Evolutionary conservation across 257 asterid genomes (phyloP).

Genomic region (Plantago elongata): DNA sequence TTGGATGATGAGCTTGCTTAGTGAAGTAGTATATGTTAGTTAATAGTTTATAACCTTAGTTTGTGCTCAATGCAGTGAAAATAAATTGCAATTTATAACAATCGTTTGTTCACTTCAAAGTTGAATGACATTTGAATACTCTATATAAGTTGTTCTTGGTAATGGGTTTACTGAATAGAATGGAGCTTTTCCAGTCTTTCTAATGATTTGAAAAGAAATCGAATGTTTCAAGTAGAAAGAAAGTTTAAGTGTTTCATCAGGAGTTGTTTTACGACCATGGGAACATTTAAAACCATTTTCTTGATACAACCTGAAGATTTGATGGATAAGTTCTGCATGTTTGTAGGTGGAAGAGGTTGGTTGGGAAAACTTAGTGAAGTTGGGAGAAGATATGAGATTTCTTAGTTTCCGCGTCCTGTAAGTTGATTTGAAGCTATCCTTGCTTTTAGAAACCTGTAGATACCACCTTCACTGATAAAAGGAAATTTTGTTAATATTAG

Average conservation of each 20-base stretch:
- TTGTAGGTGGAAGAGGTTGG: slow-evolving; percentile 79
- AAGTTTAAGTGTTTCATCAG: no score
- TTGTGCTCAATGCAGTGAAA: no score
- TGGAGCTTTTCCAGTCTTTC: not conserved
- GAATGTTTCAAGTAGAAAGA: no score
- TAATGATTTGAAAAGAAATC: no score
- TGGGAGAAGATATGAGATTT: slow-evolving; percentile 52
- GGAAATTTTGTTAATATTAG: not conserved
- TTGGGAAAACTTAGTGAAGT: slow-evolving; percentile 63
- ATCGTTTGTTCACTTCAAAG: no score
- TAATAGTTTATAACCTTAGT: no score
- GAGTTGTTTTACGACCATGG: no score
- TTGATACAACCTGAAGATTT: slow-evolving; percentile 8
- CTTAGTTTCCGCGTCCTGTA: slow-evolving; percentile 60
- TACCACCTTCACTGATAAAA: not conserved
- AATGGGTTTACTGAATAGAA: not conserved
- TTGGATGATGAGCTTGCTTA: no score
- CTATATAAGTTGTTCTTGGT: no score
- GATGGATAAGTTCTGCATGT: slow-evolving; percentile 10
- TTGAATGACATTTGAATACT: no score
- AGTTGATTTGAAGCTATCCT: slow-evolving; percentile 20
- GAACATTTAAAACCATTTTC: not conserved
- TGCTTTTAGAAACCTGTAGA: not conserved
- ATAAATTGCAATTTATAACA: no score
- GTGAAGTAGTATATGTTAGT: no score